Evolutionary conservation across 306 rosid genomes (phyloP).

Genomic region (Gillenia trifoliata): DNA sequence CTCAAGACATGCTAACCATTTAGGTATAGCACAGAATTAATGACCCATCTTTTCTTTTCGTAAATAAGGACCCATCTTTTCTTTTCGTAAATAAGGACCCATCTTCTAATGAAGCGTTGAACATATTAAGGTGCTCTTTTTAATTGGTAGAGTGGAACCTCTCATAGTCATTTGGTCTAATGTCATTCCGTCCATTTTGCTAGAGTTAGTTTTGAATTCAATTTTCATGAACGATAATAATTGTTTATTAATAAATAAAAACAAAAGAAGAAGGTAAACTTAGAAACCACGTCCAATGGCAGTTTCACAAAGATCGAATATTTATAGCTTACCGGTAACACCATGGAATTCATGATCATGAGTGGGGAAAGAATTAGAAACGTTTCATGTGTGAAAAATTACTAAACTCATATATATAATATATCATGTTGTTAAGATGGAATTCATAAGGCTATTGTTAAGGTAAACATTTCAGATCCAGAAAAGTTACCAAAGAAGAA

Average conservation of each 20-base stretch:
- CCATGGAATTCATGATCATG: neutral
- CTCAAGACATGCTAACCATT: neutral
- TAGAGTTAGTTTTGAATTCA: neutral
- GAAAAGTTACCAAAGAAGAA: neutral
- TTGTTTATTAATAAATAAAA: too few relatives aligned
- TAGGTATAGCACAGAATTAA: neutral
- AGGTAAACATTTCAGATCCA: neutral
- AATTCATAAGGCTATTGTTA: too few relatives aligned
- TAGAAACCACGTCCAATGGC: too few relatives aligned
- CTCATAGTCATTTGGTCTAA: neutral
- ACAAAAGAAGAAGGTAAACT: too few relatives aligned
- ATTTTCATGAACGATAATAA: neutral
- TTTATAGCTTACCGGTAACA: neutral
- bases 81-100: neutral
- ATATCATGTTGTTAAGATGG: too few relatives aligned
- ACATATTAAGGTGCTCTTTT: neutral
- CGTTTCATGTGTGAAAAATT: neutral
- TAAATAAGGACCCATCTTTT: neutral
- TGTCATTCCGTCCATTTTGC: too few relatives aligned
- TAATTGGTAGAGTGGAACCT: neutral
- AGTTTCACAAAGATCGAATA: too few relatives aligned
- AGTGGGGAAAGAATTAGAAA: too few relatives aligned
- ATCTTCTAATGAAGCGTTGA: neutral
- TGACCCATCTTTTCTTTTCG: neutral
- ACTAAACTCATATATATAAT: neutral